Base-by-base conservation (phyloP, 1,139 yeast genomes). In the Hanseniaspora uvarum region DNA sequence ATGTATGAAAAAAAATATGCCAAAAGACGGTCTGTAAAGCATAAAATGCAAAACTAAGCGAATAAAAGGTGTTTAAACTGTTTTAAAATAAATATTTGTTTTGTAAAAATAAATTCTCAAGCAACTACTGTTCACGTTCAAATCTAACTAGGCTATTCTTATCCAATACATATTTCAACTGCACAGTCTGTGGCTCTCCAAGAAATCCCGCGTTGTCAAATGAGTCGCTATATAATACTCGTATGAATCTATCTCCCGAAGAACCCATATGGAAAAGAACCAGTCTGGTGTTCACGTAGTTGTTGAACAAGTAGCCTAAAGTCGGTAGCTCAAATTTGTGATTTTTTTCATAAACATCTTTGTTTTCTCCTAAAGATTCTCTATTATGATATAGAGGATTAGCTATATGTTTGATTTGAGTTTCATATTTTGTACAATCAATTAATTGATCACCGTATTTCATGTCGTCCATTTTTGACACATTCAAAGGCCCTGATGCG, bases 281-380 rank as follows among this genome's bases (percentile, higher is more conserved):
- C 5, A 49, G 23, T 19, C 53, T 33, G 2, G 47, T 41, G 36
- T 49, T 49, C 11, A 49, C 47, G 37, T 33, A 49, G 43, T 49
- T 49, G 36, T 49, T 49, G 21, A 49, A 49, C 30, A 49, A 28
- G 30, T 41, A 49, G 11, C 53, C 53, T 30, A 49, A 33, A 4
- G 53, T 49, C 5, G 53, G 53, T 5, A 49, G 36, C 41, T 49
- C 53, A 49, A 49, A 49, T 14, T 23, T 31, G n/a, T 41, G 31
- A 16, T 34, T 49, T 5, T 34, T 41, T 34, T 41, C 43, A 28
- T 34, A 49, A 18, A 12, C 12, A 12, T 36, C 43, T 2, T 19
- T 33, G 33, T 24, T n/a, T 21, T 23, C 33, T 5, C 43, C 36
- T 8, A 49, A 14, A 6, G 47, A 49, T 1, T 18, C 14, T 28